A percentile compares a stretch with the other conserved stretches of the same genome.
Conservation (phyloP, 306 rosid genomes). For the Acacia acuminata region DNA sequence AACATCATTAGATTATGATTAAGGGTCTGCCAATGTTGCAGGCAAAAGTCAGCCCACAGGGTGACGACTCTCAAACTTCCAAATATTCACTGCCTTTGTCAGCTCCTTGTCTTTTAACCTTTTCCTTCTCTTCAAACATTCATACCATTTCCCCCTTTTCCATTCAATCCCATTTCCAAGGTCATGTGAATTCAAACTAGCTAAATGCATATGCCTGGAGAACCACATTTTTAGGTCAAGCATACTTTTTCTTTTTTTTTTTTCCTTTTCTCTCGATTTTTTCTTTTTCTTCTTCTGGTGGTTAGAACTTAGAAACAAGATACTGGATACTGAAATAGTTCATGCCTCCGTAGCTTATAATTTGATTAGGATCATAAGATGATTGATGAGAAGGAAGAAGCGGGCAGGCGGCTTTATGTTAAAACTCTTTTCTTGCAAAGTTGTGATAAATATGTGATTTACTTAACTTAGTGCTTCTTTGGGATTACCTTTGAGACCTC, state of each 20-base stretch:
- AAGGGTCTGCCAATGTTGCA: constrained; percentile 43
- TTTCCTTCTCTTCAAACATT: constrained; percentile 7
- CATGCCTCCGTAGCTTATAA: not conserved
- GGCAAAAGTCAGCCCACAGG: constrained; percentile 89
- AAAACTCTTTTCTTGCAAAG: not conserved
- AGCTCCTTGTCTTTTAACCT: constrained; percentile 53
- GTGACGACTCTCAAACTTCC: constrained; percentile 80
- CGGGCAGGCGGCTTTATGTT: not conserved
- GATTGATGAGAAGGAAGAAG: not conserved
- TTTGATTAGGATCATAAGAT: not conserved
- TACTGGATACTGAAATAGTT: not conserved
- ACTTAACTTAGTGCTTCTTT: too few relatives aligned
- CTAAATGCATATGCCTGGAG: not conserved
- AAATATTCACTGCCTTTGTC: constrained; percentile 97
- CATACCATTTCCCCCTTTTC: not conserved
- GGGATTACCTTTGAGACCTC: too few relatives aligned
- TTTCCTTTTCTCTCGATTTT: too few relatives aligned
- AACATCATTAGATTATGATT: constrained; percentile 94
- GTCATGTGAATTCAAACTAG: constrained; percentile 32
- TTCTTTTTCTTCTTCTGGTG: not conserved
- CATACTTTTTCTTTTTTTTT: not conserved
- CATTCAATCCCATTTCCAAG: constrained; percentile 11
- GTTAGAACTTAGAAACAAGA: not conserved
- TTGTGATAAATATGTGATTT: not conserved
- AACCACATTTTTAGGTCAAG: constrained; percentile 30